phyloP scores from a whole-genome alignment of 805 yeast genomes.

The Lachancea sp. region DNA sequence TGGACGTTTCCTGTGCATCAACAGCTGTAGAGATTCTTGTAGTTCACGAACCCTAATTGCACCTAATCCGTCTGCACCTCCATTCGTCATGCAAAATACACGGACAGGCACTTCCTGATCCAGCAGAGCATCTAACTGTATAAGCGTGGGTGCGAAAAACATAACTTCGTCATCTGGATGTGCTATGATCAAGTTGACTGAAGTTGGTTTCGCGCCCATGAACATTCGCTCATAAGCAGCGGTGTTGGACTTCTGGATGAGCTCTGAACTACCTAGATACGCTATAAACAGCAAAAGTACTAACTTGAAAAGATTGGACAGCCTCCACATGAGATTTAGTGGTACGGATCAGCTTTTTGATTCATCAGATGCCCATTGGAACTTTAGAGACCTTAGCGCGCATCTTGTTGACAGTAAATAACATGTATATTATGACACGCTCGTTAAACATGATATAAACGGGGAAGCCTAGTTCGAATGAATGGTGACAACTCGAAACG shows the following conservation, averaged over 20 bases:
- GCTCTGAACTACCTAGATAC: constrained; percentile 4
- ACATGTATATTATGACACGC: no score
- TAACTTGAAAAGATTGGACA: constrained; percentile 10
- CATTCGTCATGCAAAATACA: constrained; percentile 67
- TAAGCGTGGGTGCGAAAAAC: constrained; percentile 76
- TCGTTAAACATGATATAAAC: no score
- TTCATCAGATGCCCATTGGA: no score
- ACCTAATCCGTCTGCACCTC: constrained; percentile 75
- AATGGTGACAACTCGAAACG: no score
- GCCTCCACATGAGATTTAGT: constrained; percentile 6
- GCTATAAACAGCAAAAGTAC: constrained; percentile 9
- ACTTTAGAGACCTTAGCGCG: no score
- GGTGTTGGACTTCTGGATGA: constrained; percentile 6
- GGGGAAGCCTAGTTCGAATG: no score
- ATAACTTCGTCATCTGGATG: constrained; percentile 99
- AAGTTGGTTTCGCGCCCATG: not conserved
- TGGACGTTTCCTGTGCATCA: constrained; percentile 15
- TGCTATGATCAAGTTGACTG: constrained; percentile 59
- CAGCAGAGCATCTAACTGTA: constrained; percentile 18
- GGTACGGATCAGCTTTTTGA: no score
- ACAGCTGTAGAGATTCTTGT: constrained; percentile 17
- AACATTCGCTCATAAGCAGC: constrained; percentile 1
- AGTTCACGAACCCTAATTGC: constrained; percentile 55
- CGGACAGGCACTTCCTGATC: constrained; percentile 33
- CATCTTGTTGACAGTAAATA: no score